Evolutionary conservation across 2,329 filamentous ascomycete genomes (phyloP).

Genomic region (Diaporthe sp.): DNA sequence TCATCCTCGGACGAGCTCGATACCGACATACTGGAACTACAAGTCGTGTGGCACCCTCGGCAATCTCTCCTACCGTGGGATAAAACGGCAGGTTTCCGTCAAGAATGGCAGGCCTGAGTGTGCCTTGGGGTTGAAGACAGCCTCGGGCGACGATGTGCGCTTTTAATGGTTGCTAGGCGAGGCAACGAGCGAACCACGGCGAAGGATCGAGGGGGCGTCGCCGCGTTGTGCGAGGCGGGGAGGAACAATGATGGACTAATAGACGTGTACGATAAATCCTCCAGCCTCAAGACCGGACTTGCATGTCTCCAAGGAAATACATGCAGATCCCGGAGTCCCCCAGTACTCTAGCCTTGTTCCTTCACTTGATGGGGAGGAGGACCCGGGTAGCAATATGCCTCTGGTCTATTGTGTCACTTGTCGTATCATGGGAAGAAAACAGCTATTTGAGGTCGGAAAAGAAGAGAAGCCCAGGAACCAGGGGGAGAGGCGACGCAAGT

Average conservation of each 20-base stretch:
- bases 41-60: not conserved
- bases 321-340: not conserved
- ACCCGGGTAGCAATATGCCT: not conserved
- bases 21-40: conserved; percentile 32
- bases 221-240: conserved; percentile 20
- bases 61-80: not conserved
- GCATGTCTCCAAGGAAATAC: not conserved
- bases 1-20: conserved; percentile 24
- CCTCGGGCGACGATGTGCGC: conserved; percentile 19
- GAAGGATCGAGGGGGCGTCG: not conserved
- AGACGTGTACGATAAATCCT: not conserved
- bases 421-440: not conserved
- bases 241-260: conserved; percentile 3
- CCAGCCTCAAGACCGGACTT: not conserved
- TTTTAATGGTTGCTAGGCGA: conserved; percentile 10
- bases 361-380: conserved; percentile 2
- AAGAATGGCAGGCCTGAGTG: not conserved
- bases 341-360: conserved; percentile 17
- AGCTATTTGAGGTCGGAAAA: conserved; percentile 13
- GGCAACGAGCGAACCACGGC: conserved; percentile 30
- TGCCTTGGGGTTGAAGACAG: conserved; percentile 1
- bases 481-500: not conserved
- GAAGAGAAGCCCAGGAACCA: conserved; percentile 6
- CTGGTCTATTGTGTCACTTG: not conserved
- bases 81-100: not conserved